These are phyloP conservation scores for Nevesoporus exiguus DNA, from an alignment of 768 basidiomycete genomes.

Conservation along the genomic window DNA sequence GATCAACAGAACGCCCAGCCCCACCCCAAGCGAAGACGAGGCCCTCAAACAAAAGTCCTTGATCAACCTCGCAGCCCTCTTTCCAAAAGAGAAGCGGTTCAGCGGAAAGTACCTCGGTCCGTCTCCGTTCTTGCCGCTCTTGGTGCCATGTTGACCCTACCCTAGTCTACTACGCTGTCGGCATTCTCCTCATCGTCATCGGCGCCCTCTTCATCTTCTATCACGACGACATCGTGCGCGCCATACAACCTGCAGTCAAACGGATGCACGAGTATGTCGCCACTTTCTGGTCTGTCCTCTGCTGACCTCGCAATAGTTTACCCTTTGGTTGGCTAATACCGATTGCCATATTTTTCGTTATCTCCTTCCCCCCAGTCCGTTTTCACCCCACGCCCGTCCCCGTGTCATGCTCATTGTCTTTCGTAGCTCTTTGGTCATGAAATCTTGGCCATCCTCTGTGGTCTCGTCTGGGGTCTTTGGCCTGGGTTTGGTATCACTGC, in stretches of 20 bases:
- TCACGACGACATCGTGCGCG: slow-evolving; percentile 55
- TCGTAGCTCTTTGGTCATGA: slow-evolving; percentile 85
- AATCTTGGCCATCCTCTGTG: slow-evolving; percentile 84
- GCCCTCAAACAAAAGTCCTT: slow-evolving; percentile 40
- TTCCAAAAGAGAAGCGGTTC: slow-evolving; percentile 50
- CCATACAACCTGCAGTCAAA: slow-evolving; percentile 43
- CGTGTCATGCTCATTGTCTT: slow-evolving; percentile 4
- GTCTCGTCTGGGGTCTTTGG: slow-evolving; percentile 88
- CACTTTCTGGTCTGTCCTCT: neutral
- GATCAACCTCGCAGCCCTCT: slow-evolving; percentile 44
- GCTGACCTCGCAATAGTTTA: slow-evolving; percentile 35
- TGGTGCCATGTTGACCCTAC: neutral
- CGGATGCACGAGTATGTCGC: slow-evolving; percentile 41
- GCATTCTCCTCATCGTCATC: slow-evolving; percentile 45
- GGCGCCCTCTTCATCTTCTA: slow-evolving; percentile 55
- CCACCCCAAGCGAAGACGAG: slow-evolving; percentile 57
- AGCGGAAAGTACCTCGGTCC: slow-evolving; percentile 55
- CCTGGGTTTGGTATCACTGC: slow-evolving; percentile 83
- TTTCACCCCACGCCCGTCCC: neutral
- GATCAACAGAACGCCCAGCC: slow-evolving; percentile 51
- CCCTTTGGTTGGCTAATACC: slow-evolving; percentile 71
- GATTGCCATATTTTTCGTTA: slow-evolving; percentile 75
- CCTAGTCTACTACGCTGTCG: slow-evolving; percentile 47
- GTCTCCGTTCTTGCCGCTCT: slow-evolving; percentile 17
- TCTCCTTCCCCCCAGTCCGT: slow-evolving; percentile 80